Base-by-base conservation (phyloP, 306 rosid genomes). In the Ceratonia siliqua region DNA sequence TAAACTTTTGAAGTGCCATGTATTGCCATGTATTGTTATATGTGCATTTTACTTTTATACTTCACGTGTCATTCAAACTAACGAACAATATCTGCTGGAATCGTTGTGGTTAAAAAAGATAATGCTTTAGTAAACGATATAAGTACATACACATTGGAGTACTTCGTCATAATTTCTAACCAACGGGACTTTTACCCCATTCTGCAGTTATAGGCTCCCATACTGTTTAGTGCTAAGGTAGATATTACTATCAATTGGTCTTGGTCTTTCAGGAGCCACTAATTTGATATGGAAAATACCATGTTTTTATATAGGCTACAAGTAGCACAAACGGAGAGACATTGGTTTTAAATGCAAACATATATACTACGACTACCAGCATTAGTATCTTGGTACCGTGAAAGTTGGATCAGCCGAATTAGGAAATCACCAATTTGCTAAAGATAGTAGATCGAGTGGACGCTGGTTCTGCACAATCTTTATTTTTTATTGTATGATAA, bases 381-480 rank as follows among this genome's bases (percentile, higher is more conserved):
- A 45, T 48, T 48, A 48, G 53, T 57, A 65, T 12, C 50, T 2
- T 54, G 36, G 30, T 49, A 28, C 74, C 72, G 70, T 79, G 58
- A 67, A 30, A 48, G 79, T 74, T 28, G 68, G 68, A 52, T 62
- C 32, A 4, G 4, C 68, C 39, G 61, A 38, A 21, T 67, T 53
- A 35, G 43, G 75, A 82, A 61, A 43, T 66, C 70, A 27, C 77
- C 67, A 69, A 65, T 64, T 9, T 42, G 30, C 54, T 28, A 28
- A 28, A n/a, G 43, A 54, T 54, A 25, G 64, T 81, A 58, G 74
- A 62, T 62, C 18, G 15, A 81, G 69, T 75, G 69, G 80, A 62
- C 64, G 39, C 61, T 61, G 62, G 45, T 52, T 77, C 46, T 62
- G 77, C 72, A 50, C 50, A 67, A 49, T 77, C 53, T 77, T 65